Evolutionary conservation across 345 rosid genomes (phyloP).

Genomic region (Pistacia vera): DNA sequence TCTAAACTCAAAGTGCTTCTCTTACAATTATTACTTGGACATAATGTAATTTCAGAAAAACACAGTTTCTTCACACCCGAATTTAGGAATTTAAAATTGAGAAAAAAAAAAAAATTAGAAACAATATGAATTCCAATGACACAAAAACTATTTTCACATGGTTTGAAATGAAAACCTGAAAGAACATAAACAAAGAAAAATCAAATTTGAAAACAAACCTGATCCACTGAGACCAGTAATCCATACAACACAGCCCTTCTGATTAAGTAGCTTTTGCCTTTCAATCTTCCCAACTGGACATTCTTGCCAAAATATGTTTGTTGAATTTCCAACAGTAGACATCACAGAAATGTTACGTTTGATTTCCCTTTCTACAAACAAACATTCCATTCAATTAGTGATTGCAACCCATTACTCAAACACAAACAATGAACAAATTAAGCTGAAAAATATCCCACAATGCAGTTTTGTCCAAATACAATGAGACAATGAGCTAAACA

Average conservation of each 20-base stretch:
- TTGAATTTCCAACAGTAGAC: constrained; percentile 66
- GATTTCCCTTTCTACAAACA: constrained; percentile 18
- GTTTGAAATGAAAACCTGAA: not conserved
- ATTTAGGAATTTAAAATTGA: not conserved
- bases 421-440: not conserved
- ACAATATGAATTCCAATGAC: not conserved
- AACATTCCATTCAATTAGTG: constrained; percentile 5
- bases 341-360: constrained; percentile 34
- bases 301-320: constrained; percentile 94
- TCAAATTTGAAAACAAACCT: constrained; percentile 45
- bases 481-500: not conserved
- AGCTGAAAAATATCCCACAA: not conserved
- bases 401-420: too few relatives aligned
- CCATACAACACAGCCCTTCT: constrained; percentile 94
- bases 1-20: not conserved
- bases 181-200: not conserved
- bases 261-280: constrained; percentile 77
- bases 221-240: constrained; percentile 98
- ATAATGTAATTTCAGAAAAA: not conserved
- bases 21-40: not conserved
- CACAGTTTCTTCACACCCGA: not conserved
- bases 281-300: constrained; percentile 75
- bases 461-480: not conserved
- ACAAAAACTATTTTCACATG: not conserved
- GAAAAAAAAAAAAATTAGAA: not conserved